Percentiles rank a stretch among this genome's conserved stretches.
phyloP scores from a whole-genome alignment of 2,329 filamentous ascomycete genomes.

The Erysiphe neolycopersici region DNA sequence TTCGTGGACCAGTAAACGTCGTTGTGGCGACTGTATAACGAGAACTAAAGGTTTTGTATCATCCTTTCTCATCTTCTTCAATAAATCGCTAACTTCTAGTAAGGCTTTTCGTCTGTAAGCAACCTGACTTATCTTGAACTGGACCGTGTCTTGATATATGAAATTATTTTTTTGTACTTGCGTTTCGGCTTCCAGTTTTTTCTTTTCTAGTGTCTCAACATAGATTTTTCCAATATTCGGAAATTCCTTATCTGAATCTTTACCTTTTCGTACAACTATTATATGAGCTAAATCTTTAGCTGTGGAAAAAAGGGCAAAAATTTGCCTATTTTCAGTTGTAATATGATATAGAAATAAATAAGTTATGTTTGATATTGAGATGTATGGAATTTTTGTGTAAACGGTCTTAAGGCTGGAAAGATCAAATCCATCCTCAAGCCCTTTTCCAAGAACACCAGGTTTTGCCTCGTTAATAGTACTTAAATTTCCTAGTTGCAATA shows the following conservation, averaged over 20 bases:
- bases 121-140: constrained; percentile 67
- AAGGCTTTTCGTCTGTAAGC: constrained; percentile 75
- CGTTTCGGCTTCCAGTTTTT: constrained; percentile 36
- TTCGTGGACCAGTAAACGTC: constrained; percentile 55
- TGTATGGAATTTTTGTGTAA: constrained; percentile 43
- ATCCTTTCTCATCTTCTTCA: constrained; percentile 77
- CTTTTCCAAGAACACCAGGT: constrained; percentile 70
- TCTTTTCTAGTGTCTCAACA: constrained; percentile 40
- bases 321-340: constrained; percentile 64
- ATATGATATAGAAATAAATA: constrained; percentile 92
- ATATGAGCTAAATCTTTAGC: constrained; percentile 56
- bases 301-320: constrained; percentile 84
- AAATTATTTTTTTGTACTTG: constrained; percentile 59
- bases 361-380: constrained; percentile 44
- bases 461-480: constrained; percentile 88
- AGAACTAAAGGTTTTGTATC: constrained; percentile 57
- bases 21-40: constrained; percentile 74
- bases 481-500: constrained; percentile 68
- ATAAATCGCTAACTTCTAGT: constrained; percentile 60
- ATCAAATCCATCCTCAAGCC: constrained; percentile 83
- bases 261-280: constrained; percentile 60
- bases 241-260: constrained; percentile 52
- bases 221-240: constrained; percentile 85
- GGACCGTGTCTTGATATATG: constrained; percentile 60
- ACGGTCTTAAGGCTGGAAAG: constrained; percentile 45